Base-by-base conservation (phyloP, 352 stramenopile species). In the Pythium insidiosum region DNA sequence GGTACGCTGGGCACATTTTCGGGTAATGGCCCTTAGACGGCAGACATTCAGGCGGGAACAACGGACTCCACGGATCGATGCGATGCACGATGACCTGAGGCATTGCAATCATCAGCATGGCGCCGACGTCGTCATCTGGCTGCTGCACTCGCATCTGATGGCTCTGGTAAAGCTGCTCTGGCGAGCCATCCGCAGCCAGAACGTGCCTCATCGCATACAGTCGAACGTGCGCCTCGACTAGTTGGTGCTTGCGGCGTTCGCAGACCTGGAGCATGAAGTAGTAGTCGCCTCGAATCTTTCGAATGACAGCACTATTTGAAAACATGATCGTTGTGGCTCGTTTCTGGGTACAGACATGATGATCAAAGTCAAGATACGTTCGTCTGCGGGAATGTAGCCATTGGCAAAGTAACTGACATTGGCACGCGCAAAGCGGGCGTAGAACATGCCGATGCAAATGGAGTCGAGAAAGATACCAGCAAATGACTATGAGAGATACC, bases 201-300 rank as follows among this genome's bases (percentile, higher is more conserved):
- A 86, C 69, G 38, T 91, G 76, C 5, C 74, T 72, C 28, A 94
- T 74, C n/a, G 78, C 77, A 51, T 94, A 94, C 10, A 88, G 45
- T 9, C 81, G 78, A 16, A 94, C 73, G 49, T 94, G 81, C 4
- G 78, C 81, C 39, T 94, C 81, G 2, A 88, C 77, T 15, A 94
- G 76, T 47, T 96, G 85, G 42, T 95, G 83, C 45, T 94, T 94
- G 21, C 85, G 75, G 24, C 83, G 67, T 50, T 96, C 85, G 40
- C 85, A 96, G 1, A 88, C 75, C 41, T 96, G 85, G 47, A 95
- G 84, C 84, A 96, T 96, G 38, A 96, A 83, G 68, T 94, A 95
- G 50, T 81, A 94, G 33, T 91, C 68, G 4, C 85, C 85, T 11
- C 84, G 81, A 45, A 96, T 94, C 55, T 86, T 79, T 25, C 85